A percentile compares a stretch with the other conserved stretches of the same genome.
phyloP scores from a whole-genome alignment of 768 basidiomycete species.

The Sarcodon sp. region DNA sequence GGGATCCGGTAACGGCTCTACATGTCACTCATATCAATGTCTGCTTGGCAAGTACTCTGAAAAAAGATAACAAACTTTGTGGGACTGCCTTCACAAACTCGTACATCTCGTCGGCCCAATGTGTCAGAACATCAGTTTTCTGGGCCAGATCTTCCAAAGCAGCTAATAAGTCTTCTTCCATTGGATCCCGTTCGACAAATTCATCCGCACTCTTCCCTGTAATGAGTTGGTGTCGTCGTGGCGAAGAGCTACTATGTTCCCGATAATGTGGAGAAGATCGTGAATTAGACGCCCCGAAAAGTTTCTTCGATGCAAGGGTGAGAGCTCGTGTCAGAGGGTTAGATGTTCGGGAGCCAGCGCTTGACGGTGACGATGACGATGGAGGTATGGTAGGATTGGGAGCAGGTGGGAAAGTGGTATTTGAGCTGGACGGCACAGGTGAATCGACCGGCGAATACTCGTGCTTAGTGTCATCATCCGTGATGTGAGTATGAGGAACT shows the following conservation, averaged over 20 bases:
- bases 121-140: slow-evolving; percentile 88
- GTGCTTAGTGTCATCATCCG: slow-evolving; percentile 26
- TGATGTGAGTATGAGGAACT: slow-evolving; percentile 31
- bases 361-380: slow-evolving; percentile 54
- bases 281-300: slow-evolving; percentile 46
- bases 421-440: slow-evolving; percentile 15
- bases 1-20: slow-evolving; percentile 77
- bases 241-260: slow-evolving; percentile 36
- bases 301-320: slow-evolving; percentile 69
- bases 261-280: slow-evolving; percentile 23
- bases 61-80: slow-evolving; percentile 44
- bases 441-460: slow-evolving; percentile 20
- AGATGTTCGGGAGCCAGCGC: slow-evolving; percentile 44
- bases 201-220: slow-evolving; percentile 21
- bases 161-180: slow-evolving; percentile 77
- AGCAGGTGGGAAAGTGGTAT: slow-evolving; percentile 60
- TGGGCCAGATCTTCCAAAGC: slow-evolving; percentile 83
- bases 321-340: slow-evolving; percentile 72
- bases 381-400: slow-evolving; percentile 35
- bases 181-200: slow-evolving; percentile 37
- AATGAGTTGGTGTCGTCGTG: slow-evolving; percentile 43
- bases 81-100: slow-evolving; percentile 78
- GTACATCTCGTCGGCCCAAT: slow-evolving; percentile 93
- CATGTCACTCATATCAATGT: slow-evolving; percentile 4
- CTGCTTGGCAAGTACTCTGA: background rate